Percentiles rank a stretch among this genome's conserved stretches.
Conservation (phyloP, 1,284 basidiomycete species). For the Flammula alnicola region DNA sequence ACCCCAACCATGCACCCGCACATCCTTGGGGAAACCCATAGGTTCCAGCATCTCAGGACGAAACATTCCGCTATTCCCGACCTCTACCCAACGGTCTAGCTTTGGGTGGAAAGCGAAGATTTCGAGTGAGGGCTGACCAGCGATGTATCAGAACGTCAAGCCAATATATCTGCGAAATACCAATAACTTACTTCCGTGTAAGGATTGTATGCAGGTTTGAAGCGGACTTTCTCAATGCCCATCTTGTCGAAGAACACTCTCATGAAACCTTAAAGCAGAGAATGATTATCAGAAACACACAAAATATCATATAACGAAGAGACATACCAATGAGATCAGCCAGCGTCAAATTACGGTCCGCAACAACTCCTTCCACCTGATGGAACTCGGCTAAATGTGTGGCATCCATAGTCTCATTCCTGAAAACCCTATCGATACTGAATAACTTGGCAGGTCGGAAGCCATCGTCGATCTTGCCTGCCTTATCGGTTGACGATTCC, state of each 20-base stretch:
- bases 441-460: conserved; percentile 98
- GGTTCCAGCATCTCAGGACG: conserved; percentile 99
- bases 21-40: conserved; percentile 98
- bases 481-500: conserved; percentile 26
- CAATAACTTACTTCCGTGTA: conserved; percentile 82
- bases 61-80: conserved; percentile 98
- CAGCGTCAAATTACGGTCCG: conserved; percentile 92
- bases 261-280: conserved; percentile 83
- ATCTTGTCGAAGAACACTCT: conserved; percentile 98
- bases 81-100: conserved; percentile 95
- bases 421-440: conserved; percentile 98
- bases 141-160: neutral
- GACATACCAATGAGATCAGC: conserved; percentile 90
- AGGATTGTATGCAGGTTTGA: conserved; percentile 98
- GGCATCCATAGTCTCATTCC: conserved; percentile 98
- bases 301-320: neutral
- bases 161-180: neutral
- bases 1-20: conserved; percentile 98
- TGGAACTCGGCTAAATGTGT: conserved; percentile 99
- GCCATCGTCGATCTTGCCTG: conserved; percentile 57
- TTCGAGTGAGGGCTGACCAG: conserved; percentile 88
- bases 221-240: conserved; percentile 91
- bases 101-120: conserved; percentile 99
- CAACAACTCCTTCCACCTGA: conserved; percentile 99
- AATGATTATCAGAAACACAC: conserved; percentile 5